Base-by-base conservation (phyloP, 2,329 filamentous ascomycete genomes). In the Talaromyces verruculosus region DNA sequence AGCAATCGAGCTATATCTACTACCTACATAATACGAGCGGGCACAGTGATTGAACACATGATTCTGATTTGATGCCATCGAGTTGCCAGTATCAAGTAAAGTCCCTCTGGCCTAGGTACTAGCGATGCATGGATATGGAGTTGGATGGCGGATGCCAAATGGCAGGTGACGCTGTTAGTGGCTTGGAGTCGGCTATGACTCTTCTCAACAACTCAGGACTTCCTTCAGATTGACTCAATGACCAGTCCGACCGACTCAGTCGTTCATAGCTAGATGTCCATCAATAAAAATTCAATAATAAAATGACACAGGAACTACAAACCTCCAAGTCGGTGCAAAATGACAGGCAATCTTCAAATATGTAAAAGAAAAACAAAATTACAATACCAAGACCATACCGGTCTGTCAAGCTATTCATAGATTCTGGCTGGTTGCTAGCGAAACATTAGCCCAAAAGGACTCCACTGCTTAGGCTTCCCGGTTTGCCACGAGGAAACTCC, bases 81-180 rank as follows among this genome's bases (percentile, higher is more conserved):
- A 11, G 15, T 53, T 30, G 51, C 51, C 30, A 57, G n/a, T 13
- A 53, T 53, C 49, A 53, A 35, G 53, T 22, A 37, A 33, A 37
- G 17, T 22, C 51, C 7, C 28, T 53, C 22, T 49, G 45, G 22
- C 47, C 10, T 22, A 49, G 45, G 6, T 19, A 33, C 51, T 57
- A 57, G 43, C 41, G 10, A 49, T 49, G 59, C 59, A 61, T 57
- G 53, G 53, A 22, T 53, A 53, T 57, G 53, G 53, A 22, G 33
- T 35, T 37, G 51, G 51, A 57, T 37, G 41, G 28, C 30, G 41
- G 39, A 22, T 35, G 19, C 45, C 22, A 51, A 51, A 51, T 51
- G 47, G 61, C 61, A 63, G 47, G 47, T 63, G 61, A 63, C 61
- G 60, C 33, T 51, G 30, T 28, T 39, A 51, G 60, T 41, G 45